Evolutionary conservation across 1,284 basidiomycete genomes (phyloP).

Genomic region (Chalciporus sp.): DNA sequence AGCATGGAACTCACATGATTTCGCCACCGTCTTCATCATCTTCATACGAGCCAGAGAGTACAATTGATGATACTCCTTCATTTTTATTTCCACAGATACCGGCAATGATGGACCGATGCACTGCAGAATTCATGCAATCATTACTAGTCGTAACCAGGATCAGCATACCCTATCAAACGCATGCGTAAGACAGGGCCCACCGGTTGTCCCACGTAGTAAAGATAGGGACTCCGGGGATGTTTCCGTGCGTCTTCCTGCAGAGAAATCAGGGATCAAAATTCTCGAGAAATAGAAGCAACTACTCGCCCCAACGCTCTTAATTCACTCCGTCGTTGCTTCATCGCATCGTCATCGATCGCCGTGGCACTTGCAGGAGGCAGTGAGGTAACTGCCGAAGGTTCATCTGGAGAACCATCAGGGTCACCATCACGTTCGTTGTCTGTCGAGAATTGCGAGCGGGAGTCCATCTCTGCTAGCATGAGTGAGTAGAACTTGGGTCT

Average conservation of each 20-base stretch:
- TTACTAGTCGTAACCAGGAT: conserved; percentile 4
- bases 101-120: conserved; percentile 18
- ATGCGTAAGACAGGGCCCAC: conserved; percentile 8
- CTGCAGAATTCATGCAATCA: conserved; percentile 15
- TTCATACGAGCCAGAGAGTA: conserved; percentile 21
- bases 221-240: neutral
- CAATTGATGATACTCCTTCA: conserved; percentile 23
- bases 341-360: too few relatives aligned
- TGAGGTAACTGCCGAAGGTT: conserved; percentile 5
- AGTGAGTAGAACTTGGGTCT: too few relatives aligned
- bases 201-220: conserved; percentile 20
- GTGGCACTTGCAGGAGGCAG: neutral
- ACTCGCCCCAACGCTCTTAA: too few relatives aligned
- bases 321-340: too few relatives aligned
- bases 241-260: too few relatives aligned
- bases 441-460: too few relatives aligned
- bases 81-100: conserved; percentile 23
- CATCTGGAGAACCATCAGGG: too few relatives aligned
- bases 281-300: too few relatives aligned
- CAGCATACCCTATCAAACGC: neutral
- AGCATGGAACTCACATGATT: conserved; percentile 22
- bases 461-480: too few relatives aligned
- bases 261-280: too few relatives aligned
- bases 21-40: conserved; percentile 32
- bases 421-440: too few relatives aligned